phyloP scores from a whole-genome alignment of 768 basidiomycete species.

The Termitomyces sp. region DNA sequence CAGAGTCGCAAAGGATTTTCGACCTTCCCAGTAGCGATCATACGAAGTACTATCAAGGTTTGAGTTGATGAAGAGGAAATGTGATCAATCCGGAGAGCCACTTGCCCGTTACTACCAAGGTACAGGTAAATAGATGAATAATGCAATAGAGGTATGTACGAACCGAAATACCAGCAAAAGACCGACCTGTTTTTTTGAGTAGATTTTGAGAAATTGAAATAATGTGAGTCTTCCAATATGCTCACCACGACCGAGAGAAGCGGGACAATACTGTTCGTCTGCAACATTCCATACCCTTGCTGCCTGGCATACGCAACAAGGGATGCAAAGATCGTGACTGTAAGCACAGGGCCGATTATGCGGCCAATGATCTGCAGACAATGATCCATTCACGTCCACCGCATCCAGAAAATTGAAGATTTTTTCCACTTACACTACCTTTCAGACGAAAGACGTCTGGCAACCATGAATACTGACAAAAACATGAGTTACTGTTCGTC shows the following conservation, averaged over 20 bases:
- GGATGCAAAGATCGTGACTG: slow-evolving; percentile 74
- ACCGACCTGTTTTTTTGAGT: slow-evolving; percentile 59
- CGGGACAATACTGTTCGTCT: slow-evolving; percentile 85
- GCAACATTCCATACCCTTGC: slow-evolving; percentile 55
- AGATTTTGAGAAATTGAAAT: slow-evolving; percentile 4
- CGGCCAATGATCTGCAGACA: slow-evolving; percentile 58
- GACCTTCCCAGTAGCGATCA: slow-evolving; percentile 86
- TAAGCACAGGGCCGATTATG: slow-evolving; percentile 81
- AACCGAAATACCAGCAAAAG: slow-evolving; percentile 86
- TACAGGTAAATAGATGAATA: slow-evolving; percentile 1
- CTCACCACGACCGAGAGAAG: slow-evolving; percentile 87
- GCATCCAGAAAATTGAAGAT: background rate
- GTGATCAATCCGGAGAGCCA: slow-evolving; percentile 1
- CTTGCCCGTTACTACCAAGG: slow-evolving; percentile 61
- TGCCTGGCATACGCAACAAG: slow-evolving; percentile 58
- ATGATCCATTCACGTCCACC: slow-evolving; percentile 8
- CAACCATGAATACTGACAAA: slow-evolving; percentile 77
- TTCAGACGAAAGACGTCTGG: slow-evolving; percentile 84
- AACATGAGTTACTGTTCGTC: background rate
- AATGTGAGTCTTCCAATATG: slow-evolving; percentile 14
- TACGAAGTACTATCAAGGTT: slow-evolving; percentile 64
- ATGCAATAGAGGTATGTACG: slow-evolving; percentile 20
- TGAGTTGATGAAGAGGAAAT: background rate
- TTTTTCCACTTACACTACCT: slow-evolving; percentile 65
- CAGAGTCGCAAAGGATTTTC: slow-evolving; percentile 77